These are phyloP conservation scores for Bacterosira constricta DNA, from an alignment of 108 stramenopile genomes.

Conservation along the genomic window DNA sequence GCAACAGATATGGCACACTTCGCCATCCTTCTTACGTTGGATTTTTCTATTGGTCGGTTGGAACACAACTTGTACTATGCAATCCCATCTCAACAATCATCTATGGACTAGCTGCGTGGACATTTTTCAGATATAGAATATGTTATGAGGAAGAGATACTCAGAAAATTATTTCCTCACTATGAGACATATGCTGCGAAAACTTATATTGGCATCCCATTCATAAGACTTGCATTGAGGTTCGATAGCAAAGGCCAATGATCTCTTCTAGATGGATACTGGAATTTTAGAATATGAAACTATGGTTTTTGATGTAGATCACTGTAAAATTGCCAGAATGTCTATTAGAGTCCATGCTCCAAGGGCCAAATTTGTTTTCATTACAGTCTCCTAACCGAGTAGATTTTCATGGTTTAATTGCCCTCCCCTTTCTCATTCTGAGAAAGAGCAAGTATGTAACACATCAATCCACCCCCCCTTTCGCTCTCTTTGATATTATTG, in stretches of 20 bases:
- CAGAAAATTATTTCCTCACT: conserved; percentile 74
- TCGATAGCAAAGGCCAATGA: neutral
- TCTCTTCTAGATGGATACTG: neutral
- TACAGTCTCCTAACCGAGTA: too few relatives aligned
- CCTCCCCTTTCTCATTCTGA: too few relatives aligned
- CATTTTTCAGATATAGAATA: conserved; percentile 89
- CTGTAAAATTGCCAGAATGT: too few relatives aligned
- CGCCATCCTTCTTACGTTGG: conserved; percentile 97
- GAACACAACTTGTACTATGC: conserved; percentile 87
- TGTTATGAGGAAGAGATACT: conserved; percentile 90
- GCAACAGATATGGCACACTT: conserved; percentile 69
- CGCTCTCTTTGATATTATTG: too few relatives aligned
- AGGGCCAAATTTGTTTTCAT: too few relatives aligned
- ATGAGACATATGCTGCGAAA: conserved; percentile 68
- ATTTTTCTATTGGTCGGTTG: conserved; percentile 96
- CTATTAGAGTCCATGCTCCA: too few relatives aligned
- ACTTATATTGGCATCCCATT: conserved; percentile 92
- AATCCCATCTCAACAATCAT: conserved; percentile 69
- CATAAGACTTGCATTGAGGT: conserved; percentile 23
- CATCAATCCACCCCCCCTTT: too few relatives aligned
- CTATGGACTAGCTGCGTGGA: conserved; percentile 80
- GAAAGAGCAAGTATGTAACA: too few relatives aligned
- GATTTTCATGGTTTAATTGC: too few relatives aligned
- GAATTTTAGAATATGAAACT: neutral
- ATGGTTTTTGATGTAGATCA: neutral